Percentiles rank a stretch among this genome's conserved stretches.
phyloP scores from a whole-genome alignment of 257 asterid genomes.

The Leonotis leonurus region DNA sequence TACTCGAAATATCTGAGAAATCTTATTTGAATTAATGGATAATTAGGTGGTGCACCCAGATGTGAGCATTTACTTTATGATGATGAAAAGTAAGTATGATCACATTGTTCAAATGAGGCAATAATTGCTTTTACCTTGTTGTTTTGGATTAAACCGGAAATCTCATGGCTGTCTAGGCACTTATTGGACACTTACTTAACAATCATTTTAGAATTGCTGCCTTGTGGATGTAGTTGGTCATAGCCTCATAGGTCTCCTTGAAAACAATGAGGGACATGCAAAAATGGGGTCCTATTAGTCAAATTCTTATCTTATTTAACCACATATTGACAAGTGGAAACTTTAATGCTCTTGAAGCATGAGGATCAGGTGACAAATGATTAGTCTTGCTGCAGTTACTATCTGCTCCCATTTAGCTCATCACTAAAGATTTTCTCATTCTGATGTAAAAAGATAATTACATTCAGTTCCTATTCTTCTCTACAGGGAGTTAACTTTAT shows the following conservation, averaged over 20 bases:
- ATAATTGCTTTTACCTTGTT: background rate
- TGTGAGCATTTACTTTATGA: background rate
- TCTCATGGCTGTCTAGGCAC: background rate
- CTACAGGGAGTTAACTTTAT: background rate
- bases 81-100: background rate
- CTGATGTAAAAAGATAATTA: background rate
- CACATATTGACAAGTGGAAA: background rate
- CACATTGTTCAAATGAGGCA: background rate
- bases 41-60: too few relatives aligned
- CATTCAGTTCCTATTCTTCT: background rate
- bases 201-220: background rate
- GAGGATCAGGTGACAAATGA: background rate
- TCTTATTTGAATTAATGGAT: too few relatives aligned
- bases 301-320: background rate
- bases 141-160: background rate
- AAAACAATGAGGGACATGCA: background rate
- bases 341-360: background rate
- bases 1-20: background rate
- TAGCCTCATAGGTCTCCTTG: background rate
- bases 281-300: background rate
- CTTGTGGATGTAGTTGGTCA: background rate
- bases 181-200: background rate
- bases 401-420: slow-evolving; percentile 1
- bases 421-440: background rate
- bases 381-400: background rate